Base-by-base conservation (phyloP, 1,284 basidiomycete species). In the Ustilago vetiveriae region DNA sequence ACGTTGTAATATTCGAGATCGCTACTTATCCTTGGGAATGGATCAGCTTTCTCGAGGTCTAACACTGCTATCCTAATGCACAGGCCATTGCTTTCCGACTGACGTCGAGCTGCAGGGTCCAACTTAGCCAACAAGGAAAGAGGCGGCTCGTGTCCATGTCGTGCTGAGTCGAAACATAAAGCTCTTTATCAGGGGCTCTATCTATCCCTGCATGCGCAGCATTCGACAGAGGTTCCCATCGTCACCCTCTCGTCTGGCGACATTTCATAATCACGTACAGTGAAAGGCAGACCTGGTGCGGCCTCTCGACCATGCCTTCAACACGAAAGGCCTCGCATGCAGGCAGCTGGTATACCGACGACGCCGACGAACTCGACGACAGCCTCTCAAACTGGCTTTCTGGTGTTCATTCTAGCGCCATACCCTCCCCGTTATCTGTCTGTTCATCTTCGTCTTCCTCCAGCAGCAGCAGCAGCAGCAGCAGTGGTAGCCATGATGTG, bases 261-360 rank as follows among this genome's bases (percentile, higher is more conserved):
- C 9, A 30, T 8, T 30, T 16, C 13, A 16, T n/a, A 4, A 9
- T 35, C 33, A 35, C 33, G 2, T n/a, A n/a, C n/a, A n/a, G n/a
- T n/a, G n/a, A n/a, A n/a, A n/a, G n/a, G n/a, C 16, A n/a, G 4
- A n/a, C 33, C n/a, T 9, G 33, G 33, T 3, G 9, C 14, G 13
- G 16, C 23, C 4, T n/a, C 24, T 8, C 10, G 41, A 29, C 5
- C 13, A 71, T 71, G 68, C 24, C 67, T 16, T 50, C 54, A 22
- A 57, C 46, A 0, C 59, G 81, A 14, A n/a, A 84, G 71, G 90
- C 93, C 3, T 88, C 90, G 0, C 94, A 97, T 83, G 92, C 94
- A 3, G 91, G 91, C 21, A 90, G 89, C 57, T 98, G 94, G 94
- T 98, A 98, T 82, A 88, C 88, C 10, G 85, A 83, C 49, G 85